Evolutionary conservation across 805 yeast species (phyloP), one percentile per base, ranked within the genome.

Genomic region (Wickerhamiella lipophila): DNA sequence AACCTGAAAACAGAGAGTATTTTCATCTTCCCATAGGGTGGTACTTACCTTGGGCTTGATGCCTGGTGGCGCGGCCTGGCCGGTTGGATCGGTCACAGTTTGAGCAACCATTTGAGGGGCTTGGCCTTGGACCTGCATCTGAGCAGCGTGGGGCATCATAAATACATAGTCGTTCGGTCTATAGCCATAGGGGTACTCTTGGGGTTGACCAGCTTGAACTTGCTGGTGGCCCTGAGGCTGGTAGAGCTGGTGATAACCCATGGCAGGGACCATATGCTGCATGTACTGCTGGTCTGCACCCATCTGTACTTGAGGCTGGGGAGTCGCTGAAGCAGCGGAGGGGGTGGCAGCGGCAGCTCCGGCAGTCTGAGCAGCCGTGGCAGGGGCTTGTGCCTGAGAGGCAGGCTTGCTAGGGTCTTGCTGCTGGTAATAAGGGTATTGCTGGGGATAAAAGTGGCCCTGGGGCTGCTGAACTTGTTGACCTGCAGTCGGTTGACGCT

Each of bases 1-100:
- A 26, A 83, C 89, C 64, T 83, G 92, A 67, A 83, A 83, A 61
- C 92, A 83, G 47, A 83, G 64, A 0, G 94, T 83, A 56, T 81
- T 79, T 60, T 83, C 94, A 61, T 83, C 94, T 60, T 83, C 92
- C 94, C 94, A 83, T 75, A 81, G 75, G n/a, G 92, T 83, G 19
- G 92, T 82, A 47, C 87, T 81, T 47, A 83, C 85, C 52, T 75
- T 65, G 46, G 80, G 79, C 60, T 73, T 70, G 53, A 59, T 57
- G 11, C 64, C 62, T 45, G 71, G 66, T 47, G 71, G 67, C 18
- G 68, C 65, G 32, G 56, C 58, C 55, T 64, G 68, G 40, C 68
- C 68, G 5, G 64, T 63, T 22, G 68, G 66, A 52, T 64, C 68
- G 6, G 68, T 64, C 34, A 64, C 60, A 40, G 62, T 58, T 50